A percentile compares a stretch with the other conserved stretches of the same genome.
Evolutionary conservation across 1,284 basidiomycete genomes (phyloP).

Genomic region (Leccinum angustisporum): DNA sequence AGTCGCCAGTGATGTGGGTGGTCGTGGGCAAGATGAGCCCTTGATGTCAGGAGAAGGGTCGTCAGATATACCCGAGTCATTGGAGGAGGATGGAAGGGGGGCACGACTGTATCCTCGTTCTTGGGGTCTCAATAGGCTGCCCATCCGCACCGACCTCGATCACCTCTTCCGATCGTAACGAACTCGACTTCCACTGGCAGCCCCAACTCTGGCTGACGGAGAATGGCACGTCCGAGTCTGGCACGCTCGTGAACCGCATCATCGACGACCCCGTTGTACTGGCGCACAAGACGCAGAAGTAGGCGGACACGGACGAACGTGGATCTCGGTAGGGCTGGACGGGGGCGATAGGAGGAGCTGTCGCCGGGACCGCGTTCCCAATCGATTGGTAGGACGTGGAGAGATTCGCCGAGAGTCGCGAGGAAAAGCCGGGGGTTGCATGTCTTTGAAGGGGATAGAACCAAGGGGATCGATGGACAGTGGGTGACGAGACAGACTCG

Average conservation of each 20-base stretch:
- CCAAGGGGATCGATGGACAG: slow-evolving; percentile 45
- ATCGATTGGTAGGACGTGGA: slow-evolving; percentile 28
- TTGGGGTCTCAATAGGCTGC: slow-evolving; percentile 25
- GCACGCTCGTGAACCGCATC: slow-evolving; percentile 82
- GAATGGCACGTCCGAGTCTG: slow-evolving; percentile 65
- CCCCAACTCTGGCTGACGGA: slow-evolving; percentile 79
- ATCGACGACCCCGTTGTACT: slow-evolving; percentile 79
- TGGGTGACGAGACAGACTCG: slow-evolving; percentile 21
- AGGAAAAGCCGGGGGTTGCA: slow-evolving; percentile 34
- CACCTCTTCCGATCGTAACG: slow-evolving; percentile 54
- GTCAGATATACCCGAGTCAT: too few relatives aligned
- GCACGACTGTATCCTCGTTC: too few relatives aligned
- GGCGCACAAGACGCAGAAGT: slow-evolving; percentile 84
- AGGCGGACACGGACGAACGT: slow-evolving; percentile 65
- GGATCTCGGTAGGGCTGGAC: slow-evolving; percentile 74
- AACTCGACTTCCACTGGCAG: slow-evolving; percentile 64
- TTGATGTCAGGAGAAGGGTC: too few relatives aligned
- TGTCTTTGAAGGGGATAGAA: slow-evolving; percentile 42
- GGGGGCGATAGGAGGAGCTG: slow-evolving; percentile 39
- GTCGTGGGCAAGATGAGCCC: too few relatives aligned
- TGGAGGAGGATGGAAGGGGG: too few relatives aligned
- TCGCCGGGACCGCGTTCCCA: slow-evolving; percentile 39
- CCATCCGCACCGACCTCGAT: slow-evolving; percentile 52
- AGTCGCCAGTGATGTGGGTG: too few relatives aligned
- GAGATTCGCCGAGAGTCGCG: slow-evolving; percentile 19